Percentiles rank a stretch among this genome's conserved stretches.
phyloP scores from a whole-genome alignment of 805 yeast genomes.

The Ogataea philodendri region DNA sequence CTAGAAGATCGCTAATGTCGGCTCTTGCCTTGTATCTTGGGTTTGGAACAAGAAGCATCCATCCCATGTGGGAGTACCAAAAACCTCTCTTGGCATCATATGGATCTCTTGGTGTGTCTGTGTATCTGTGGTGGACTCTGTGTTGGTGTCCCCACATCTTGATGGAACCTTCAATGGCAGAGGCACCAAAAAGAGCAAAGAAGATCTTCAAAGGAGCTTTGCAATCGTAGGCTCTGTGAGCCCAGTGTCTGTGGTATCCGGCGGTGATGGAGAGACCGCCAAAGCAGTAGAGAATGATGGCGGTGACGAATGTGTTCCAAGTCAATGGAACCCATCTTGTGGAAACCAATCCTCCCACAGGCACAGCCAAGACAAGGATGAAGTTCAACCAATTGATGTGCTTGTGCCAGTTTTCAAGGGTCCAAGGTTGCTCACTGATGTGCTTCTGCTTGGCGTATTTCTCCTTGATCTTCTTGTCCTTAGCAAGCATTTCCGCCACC shows the following conservation, averaged over 20 bases:
- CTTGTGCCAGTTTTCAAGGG: conserved; percentile 63
- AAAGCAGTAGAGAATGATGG: conserved; percentile 50
- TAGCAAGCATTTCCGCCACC: conserved; percentile 44
- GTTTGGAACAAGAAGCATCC: conserved; percentile 81
- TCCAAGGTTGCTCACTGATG: conserved; percentile 80
- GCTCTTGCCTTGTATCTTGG: conserved; percentile 81
- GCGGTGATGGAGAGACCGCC: conserved; percentile 80
- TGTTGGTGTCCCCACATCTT: conserved; percentile 90
- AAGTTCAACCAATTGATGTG: conserved; percentile 80
- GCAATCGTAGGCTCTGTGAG: conserved; percentile 73
- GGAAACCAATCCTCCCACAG: conserved; percentile 49
- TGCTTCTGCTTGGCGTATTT: conserved; percentile 47
- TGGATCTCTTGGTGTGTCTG: conserved; percentile 81
- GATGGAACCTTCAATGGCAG: conserved; percentile 80
- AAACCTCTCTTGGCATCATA: conserved; percentile 82
- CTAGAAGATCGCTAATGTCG: conserved; percentile 73
- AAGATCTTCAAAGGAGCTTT: conserved; percentile 57
- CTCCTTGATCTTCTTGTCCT: conserved; percentile 42
- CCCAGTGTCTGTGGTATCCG: conserved; percentile 79
- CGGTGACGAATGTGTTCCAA: conserved; percentile 44
- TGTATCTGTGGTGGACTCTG: conserved; percentile 83
- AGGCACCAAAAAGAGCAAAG: conserved; percentile 77
- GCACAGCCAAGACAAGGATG: conserved; percentile 60
- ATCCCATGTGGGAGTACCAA: conserved; percentile 82
- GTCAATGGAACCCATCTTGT: conserved; percentile 50